Base-by-base conservation (phyloP, 225 moss, liverwort and hornwort genomes). In the Pseudoscleropodium purum region DNA sequence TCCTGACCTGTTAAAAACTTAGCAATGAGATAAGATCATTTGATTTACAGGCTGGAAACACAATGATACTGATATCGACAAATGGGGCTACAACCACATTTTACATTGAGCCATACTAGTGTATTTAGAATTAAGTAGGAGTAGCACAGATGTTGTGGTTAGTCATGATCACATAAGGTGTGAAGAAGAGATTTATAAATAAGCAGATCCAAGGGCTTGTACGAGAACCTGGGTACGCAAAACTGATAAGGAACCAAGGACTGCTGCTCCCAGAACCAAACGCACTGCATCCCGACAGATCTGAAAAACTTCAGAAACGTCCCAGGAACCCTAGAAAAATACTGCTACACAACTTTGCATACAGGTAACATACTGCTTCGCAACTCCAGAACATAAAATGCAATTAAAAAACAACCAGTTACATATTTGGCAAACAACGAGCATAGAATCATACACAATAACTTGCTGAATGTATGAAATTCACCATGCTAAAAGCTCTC, bases 181-280 rank as follows among this genome's bases (percentile, higher is more conserved):
- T 64, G 61, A 84, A 61, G 36, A 82, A 26, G 23, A 61, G 65
- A 43, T 75, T 61, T 62, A 82, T 57, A 61, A 49, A 87, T 85
- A 87, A 82, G 19, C 81, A 77, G 49, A 87, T 72, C 54, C 49
- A 82, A 31, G n/a, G 62, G 76, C 57, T 76, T 89, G 70, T 47
- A 65, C 27, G 54, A 77, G 86, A 93, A 97, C 97, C 92, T 96
- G 94, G 49, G 89, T 86, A 82, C 97, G 97, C 78, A 99, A 89
- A 70, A 90, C 93, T 87, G 92, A 93, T 89, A 99, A 87, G 84
- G 96, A 95, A 90, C 95, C 91, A 81, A 99, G 93, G 85, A 97
- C 96, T 62, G 90, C 78, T 85, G 93, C 94, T 92, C 95, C 99
- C 80, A 99, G 90, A 84, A 95, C 92, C 87, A 97, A 89, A 84